Evolutionary conservation across 371 early-diverging fungal genomes (phyloP), one percentile per base, ranked within the genome.

Genomic region (Zopfochytrium polystomum): DNA sequence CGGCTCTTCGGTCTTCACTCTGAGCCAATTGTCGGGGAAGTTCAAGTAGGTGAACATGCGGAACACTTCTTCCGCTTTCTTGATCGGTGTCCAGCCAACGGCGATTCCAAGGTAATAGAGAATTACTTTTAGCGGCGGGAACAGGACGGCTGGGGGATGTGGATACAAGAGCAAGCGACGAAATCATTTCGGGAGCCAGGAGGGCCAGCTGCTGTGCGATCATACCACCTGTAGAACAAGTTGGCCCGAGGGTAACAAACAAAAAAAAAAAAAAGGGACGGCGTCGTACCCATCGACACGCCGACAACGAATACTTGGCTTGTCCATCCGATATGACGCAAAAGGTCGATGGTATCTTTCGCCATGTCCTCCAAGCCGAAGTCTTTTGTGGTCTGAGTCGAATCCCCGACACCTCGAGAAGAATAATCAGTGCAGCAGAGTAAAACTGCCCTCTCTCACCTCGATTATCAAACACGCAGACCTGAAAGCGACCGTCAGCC

Each of bases 381-480:
- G 47, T 27, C 47, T 13, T 27, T 4, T 20, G 9, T 5, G 27
- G 4, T 9, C 22, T 9, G 9, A 7, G n/a, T 27, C 5, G 51
- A 20, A 26, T 51, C 51, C 15, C 51, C 51, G n/a, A n/a, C n/a
- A n/a, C n/a, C n/a, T n/a, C n/a, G n/a, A n/a, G n/a, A n/a, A n/a
- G n/a, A n/a, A n/a, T n/a, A n/a, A n/a, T n/a, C n/a, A n/a, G n/a
- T n/a, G n/a, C n/a, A n/a, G n/a, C n/a, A n/a, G n/a, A n/a, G n/a
- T n/a, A n/a, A n/a, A n/a, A n/a, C n/a, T n/a, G n/a, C n/a, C n/a
- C n/a, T n/a, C n/a, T n/a, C n/a, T n/a, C n/a, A n/a, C 35, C 32
- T 33, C 55, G 13, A 11, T 33, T 33, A 25, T 54, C 55, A 54
- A 54, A 54, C 42, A 54, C 55, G 25, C 55, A 54, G 22, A 54